Evolutionary conservation across 2,329 filamentous ascomycete genomes (phyloP).

Genomic region (Paracorniculantispora psalliotae): DNA sequence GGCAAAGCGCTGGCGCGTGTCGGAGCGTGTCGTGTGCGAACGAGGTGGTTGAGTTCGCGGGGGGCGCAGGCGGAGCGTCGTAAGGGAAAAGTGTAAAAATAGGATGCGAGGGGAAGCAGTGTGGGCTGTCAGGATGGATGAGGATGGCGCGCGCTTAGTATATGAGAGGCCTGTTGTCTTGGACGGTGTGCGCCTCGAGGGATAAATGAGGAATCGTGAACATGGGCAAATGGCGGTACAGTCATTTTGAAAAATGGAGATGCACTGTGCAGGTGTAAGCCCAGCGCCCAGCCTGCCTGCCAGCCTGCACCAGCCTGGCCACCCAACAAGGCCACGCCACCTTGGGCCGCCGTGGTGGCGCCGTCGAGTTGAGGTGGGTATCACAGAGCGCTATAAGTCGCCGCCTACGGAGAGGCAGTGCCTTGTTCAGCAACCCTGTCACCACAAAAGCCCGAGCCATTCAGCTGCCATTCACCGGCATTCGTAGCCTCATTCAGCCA

Average conservation of each 20-base stretch:
- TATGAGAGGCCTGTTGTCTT: neutral
- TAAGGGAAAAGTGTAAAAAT: neutral
- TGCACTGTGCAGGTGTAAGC: no score
- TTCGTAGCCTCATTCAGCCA: no score
- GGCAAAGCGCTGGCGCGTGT: neutral
- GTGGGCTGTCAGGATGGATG: neutral
- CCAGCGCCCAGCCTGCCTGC: no score
- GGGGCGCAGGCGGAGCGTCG: neutral
- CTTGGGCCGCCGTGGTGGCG: constrained; percentile 8
- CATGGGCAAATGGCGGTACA: no score
- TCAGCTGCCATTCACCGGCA: no score
- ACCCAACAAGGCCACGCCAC: neutral
- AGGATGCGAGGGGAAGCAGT: neutral
- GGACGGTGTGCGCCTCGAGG: neutral
- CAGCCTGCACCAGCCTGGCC: neutral
- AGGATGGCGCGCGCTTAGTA: neutral
- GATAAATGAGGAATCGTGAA: neutral
- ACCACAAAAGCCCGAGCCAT: no score
- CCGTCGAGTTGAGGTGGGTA: neutral
- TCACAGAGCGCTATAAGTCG: neutral
- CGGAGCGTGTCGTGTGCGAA: neutral
- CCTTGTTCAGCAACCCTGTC: no score
- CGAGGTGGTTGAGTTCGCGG: neutral
- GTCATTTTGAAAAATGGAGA: neutral
- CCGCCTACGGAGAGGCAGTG: neutral